Base-by-base conservation (phyloP, 2,329 filamentous ascomycete genomes). In the Ceratocystis cubensis region DNA sequence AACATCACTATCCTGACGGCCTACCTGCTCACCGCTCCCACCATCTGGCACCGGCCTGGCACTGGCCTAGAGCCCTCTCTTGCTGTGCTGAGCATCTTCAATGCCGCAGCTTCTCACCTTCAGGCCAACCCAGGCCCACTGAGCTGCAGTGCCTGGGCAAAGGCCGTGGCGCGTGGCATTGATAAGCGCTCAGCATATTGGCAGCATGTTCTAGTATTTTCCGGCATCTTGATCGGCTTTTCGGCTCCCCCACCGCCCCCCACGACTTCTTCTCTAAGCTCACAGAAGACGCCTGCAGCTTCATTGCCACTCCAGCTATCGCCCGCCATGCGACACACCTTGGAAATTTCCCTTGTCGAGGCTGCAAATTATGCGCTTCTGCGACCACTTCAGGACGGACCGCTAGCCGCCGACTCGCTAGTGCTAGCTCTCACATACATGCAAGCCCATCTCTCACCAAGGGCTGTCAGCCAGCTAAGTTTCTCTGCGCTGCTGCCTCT, bases 151-250 rank as follows among this genome's bases (percentile, higher is more conserved):
- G 78, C 76, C 25, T 86, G 84, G 83, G 77, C 82, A 7, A 77
- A 79, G 22, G 82, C 82, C 0, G 79, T 86, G 2, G 79, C 81
- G 56, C 81, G 80, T 71, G 84, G 83, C 45, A 78, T 81, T 8
- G 83, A 86, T 65, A 81, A 80, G 41, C 79, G 80, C 57, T 84
- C 84, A 17, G 81, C 80, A 30, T 79, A 89, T 72, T 96, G 91
- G 91, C 87, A 91, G 74, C 91, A 96, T 74, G 76, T 91, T 37
- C 78, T 96, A n/a, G 82, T 92, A 4, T 81, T 96, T 7, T 86
- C 86, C 0, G 92, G 91, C 2, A 78, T 96, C 25, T 76, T 96
- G 67, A 82, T 93, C 73, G 91, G 89, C 7, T 20, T 68, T 13
- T 46, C 66, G 1, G 87, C 92, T 72, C 87, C 88, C 70, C 79